A percentile compares a stretch with the other conserved stretches of the same genome.
Conservation (phyloP, 495 filamentous ascomycete genomes). For the Viridothelium virens region DNA sequence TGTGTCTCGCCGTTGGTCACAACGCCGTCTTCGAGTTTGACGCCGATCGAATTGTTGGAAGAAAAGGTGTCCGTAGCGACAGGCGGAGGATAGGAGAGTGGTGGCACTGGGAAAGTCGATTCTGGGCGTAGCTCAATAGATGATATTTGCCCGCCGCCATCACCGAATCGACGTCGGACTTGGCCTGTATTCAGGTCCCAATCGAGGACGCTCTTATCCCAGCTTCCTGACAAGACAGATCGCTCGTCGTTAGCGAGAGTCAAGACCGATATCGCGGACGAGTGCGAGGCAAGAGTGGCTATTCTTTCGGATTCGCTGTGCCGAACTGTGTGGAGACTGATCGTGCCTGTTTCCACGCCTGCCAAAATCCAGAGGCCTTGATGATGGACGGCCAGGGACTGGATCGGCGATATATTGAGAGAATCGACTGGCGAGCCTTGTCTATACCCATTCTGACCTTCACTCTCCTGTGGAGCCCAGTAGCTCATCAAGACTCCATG, state of each 20-base stretch:
- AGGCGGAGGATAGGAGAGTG: constrained; percentile 54
- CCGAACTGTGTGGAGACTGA: constrained; percentile 89
- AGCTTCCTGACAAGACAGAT: constrained; percentile 84
- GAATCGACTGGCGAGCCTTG: background rate
- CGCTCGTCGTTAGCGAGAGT: constrained; percentile 75
- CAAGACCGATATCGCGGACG: constrained; percentile 84
- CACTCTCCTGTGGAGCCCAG: constrained; percentile 81
- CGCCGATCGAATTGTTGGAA: constrained; percentile 42
- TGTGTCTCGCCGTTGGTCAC: constrained; percentile 43
- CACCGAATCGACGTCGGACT: constrained; percentile 62
- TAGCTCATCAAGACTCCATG: constrained; percentile 88
- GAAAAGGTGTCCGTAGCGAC: constrained; percentile 58
- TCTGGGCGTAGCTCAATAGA: constrained; percentile 78
- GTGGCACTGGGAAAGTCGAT: constrained; percentile 64
- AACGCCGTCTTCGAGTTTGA: constrained; percentile 36
- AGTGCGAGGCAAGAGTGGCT: constrained; percentile 69
- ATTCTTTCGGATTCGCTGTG: constrained; percentile 93
- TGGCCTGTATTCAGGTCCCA: constrained; percentile 93
- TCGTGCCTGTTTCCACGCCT: constrained; percentile 80
- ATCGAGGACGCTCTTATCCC: constrained; percentile 88
- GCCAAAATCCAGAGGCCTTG: constrained; percentile 86
- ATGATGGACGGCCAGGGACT: constrained; percentile 84
- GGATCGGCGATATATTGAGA: constrained; percentile 65
- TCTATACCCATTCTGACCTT: constrained; percentile 42
- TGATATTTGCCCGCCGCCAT: constrained; percentile 76